Percentiles rank a stretch among this genome's conserved stretches.
Evolutionary conservation across 2,329 filamentous ascomycete species (phyloP).

Genomic region (Nannizzia gypsea): DNA sequence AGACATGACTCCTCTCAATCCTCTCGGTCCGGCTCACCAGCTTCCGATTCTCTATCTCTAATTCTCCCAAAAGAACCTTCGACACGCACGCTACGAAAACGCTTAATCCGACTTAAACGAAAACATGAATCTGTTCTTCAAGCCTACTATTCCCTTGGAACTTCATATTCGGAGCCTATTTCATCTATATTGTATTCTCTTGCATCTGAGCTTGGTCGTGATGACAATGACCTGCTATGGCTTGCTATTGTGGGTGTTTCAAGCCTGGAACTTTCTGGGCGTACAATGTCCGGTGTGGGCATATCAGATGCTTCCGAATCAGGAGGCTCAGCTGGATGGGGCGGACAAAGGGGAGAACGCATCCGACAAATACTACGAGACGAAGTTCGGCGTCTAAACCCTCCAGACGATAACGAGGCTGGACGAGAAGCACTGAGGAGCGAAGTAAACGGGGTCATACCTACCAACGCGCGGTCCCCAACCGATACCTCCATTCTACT

Average conservation of each 20-base stretch:
- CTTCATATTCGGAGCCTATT: conserved; percentile 88
- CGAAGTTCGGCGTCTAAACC: conserved; percentile 87
- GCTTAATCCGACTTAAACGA: conserved; percentile 60
- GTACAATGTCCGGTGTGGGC: conserved; percentile 68
- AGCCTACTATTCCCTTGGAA: conserved; percentile 74
- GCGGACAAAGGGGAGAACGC: conserved; percentile 67
- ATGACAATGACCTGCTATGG: conserved; percentile 95
- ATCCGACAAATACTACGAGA: conserved; percentile 80
- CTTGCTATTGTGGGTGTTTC: conserved; percentile 86
- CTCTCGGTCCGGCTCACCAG: conserved; percentile 36
- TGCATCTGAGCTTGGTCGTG: conserved; percentile 84
- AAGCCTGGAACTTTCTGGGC: conserved; percentile 84
- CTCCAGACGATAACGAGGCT: conserved; percentile 50
- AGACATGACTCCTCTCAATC: conserved; percentile 34
- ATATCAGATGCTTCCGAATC: conserved; percentile 44
- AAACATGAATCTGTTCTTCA: conserved; percentile 67
- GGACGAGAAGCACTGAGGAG: conserved; percentile 50
- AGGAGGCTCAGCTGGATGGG: conserved; percentile 57
- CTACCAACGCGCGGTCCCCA: conserved; percentile 74
- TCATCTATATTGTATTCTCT: conserved; percentile 90
- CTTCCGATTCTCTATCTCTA: conserved; percentile 30
- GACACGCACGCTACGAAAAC: conserved; percentile 57
- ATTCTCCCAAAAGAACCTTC: conserved; percentile 50
- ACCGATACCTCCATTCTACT: conserved; percentile 86
- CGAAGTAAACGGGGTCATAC: conserved; percentile 69